Percentiles rank a stretch among this genome's conserved stretches.
Conservation (phyloP, 192 early-diverging fungal species). For the Jimgerdemannia flammicorona region DNA sequence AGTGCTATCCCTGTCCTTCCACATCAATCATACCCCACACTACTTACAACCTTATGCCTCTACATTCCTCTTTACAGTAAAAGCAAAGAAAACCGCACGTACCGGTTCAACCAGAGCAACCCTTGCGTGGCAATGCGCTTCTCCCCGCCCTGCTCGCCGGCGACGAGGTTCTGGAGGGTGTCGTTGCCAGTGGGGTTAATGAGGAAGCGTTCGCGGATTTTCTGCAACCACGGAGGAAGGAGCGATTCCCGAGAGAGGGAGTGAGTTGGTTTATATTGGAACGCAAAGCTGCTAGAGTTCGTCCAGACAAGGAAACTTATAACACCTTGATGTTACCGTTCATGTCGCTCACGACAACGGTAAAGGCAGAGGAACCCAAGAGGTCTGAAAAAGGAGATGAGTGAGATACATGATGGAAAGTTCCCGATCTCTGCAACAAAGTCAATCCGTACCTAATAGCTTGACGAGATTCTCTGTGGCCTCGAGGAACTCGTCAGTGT, state of each 20-base stretch:
- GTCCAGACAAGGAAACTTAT: background rate
- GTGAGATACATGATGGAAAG: background rate
- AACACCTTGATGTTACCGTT: conserved; percentile 83
- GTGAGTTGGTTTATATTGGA: too few species aligned
- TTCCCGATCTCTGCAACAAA: background rate
- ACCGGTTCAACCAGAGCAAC: conserved; percentile 91
- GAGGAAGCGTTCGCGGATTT: conserved; percentile 73
- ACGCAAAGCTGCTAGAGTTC: too few species aligned
- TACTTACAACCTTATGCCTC: too few species aligned
- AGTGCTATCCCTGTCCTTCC: too few species aligned
- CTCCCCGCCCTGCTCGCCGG: conserved; percentile 70
- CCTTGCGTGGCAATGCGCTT: conserved; percentile 87
- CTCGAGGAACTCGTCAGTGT: conserved; percentile 72
- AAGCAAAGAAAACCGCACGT: conserved; percentile 12
- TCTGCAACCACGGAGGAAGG: conserved; percentile 34
- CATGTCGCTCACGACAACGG: conserved; percentile 89
- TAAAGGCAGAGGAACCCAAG: conserved; percentile 71
- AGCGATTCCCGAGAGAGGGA: too few species aligned
- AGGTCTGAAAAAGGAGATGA: conserved; percentile 38
- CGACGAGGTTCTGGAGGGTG: conserved; percentile 82
- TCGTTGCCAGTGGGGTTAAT: conserved; percentile 60
- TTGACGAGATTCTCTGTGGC: conserved; percentile 74
- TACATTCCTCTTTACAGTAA: background rate
- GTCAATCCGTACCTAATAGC: conserved; percentile 57
- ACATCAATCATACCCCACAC: too few species aligned